A percentile compares a stretch with the other conserved stretches of the same genome.
phyloP scores from a whole-genome alignment of 2,329 filamentous ascomycete species.

The Microdochium bolleyi region DNA sequence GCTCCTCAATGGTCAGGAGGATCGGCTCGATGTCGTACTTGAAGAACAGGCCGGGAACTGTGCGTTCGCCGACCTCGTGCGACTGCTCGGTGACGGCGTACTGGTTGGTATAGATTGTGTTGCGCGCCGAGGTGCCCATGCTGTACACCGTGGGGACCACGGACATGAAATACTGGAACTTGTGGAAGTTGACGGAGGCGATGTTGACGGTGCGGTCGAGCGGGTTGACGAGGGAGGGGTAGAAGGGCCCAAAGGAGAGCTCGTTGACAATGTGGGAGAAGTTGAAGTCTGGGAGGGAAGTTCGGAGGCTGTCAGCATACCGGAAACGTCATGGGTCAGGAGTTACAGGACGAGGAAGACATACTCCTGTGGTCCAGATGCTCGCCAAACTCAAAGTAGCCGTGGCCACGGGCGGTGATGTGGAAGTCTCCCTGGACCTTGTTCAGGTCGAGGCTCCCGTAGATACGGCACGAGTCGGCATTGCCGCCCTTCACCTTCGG shows the following conservation, averaged over 20 bases:
- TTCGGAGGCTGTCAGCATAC: neutral
- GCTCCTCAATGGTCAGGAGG: constrained; percentile 75
- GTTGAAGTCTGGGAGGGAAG: constrained; percentile 64
- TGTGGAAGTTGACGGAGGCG: constrained; percentile 76
- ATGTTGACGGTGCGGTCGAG: constrained; percentile 82
- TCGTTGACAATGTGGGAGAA: constrained; percentile 96
- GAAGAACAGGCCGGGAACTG: constrained; percentile 87
- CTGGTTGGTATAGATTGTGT: constrained; percentile 85
- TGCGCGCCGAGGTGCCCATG: constrained; percentile 38
- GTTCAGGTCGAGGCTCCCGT: constrained; percentile 83
- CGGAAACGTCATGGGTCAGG: too few relatives aligned
- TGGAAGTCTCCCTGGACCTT: constrained; percentile 98
- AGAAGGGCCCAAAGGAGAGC: constrained; percentile 94
- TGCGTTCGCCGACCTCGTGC: constrained; percentile 58
- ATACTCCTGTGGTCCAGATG: constrained; percentile 78
- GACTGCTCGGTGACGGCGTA: constrained; percentile 94
- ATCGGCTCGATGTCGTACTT: constrained; percentile 99
- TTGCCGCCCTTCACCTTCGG: constrained; percentile 48
- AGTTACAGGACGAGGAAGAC: too few relatives aligned
- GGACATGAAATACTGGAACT: constrained; percentile 96
- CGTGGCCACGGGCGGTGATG: constrained; percentile 89
- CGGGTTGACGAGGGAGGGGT: constrained; percentile 86
- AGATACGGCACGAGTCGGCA: constrained; percentile 78
- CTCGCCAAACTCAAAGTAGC: constrained; percentile 73
- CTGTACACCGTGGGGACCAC: constrained; percentile 93